These are phyloP conservation scores for Verbena officinalis DNA, from an alignment of 257 asterid species.

Conservation along the genomic window DNA sequence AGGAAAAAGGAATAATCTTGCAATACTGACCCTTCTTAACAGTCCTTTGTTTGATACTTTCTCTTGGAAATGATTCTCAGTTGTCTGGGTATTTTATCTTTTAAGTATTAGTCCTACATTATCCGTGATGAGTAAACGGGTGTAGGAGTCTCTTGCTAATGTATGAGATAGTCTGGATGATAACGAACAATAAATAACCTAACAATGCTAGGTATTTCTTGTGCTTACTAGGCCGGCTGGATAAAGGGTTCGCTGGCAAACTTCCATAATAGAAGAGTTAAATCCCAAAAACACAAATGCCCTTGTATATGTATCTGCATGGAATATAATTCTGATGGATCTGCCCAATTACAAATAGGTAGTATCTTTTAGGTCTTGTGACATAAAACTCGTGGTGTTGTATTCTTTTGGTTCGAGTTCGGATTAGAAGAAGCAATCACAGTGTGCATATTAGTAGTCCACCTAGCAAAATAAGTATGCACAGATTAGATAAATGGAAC, in stretches of 20 bases:
- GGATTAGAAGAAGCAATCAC: too few relatives aligned
- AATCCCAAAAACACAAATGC: not conserved
- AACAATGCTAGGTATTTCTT: not conserved
- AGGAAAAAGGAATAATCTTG: not conserved
- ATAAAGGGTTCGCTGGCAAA: not conserved
- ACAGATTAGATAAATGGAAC: not conserved
- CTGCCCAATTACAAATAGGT: not conserved
- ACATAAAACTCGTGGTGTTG: not conserved
- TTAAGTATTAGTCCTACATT: not conserved
- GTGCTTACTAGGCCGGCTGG: not conserved
- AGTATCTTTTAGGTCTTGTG: not conserved
- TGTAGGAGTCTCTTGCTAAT: not conserved
- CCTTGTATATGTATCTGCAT: not conserved
- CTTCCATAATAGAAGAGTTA: not conserved
- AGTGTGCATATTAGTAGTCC: too few relatives aligned
- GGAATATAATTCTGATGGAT: not conserved
- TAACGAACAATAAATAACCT: not conserved
- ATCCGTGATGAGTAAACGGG: not conserved
- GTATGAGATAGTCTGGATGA: not conserved
- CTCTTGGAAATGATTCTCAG: not conserved
- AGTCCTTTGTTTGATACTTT: not conserved
- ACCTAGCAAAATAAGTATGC: too few relatives aligned
- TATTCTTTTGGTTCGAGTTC: too few relatives aligned
- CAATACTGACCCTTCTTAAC: not conserved
- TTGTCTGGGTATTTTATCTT: not conserved